Evolutionary conservation across 2,329 filamentous ascomycete genomes (phyloP).

Genomic region (Chaetomiaceae sp.): DNA sequence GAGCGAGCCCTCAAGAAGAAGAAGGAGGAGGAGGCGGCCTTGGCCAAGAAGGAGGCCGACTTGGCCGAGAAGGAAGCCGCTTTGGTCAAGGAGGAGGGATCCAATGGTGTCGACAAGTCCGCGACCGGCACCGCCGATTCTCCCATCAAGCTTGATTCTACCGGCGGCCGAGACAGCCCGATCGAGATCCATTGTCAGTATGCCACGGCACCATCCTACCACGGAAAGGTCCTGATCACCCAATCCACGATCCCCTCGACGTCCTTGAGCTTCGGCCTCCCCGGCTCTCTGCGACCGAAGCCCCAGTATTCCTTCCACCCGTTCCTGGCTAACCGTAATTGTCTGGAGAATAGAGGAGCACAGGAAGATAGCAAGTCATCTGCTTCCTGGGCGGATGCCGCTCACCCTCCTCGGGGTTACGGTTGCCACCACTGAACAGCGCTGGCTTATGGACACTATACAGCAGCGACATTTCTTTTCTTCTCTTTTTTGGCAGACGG

Average conservation of each 20-base stretch:
- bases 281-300: background rate
- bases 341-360: background rate
- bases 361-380: conserved; percentile 5
- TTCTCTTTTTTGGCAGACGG: conserved; percentile 5
- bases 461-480: no score
- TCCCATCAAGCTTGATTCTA: background rate
- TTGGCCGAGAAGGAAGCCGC: background rate
- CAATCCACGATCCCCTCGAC: background rate
- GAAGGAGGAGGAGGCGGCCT: background rate
- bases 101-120: background rate
- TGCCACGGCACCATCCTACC: background rate
- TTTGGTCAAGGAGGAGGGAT: background rate
- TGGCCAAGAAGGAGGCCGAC: background rate
- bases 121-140: background rate
- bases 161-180: background rate
- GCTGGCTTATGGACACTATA: background rate
- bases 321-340: conserved; percentile 13
- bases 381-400: background rate
- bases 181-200: conserved; percentile 12
- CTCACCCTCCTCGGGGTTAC: background rate
- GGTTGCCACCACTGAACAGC: background rate
- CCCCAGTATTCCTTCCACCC: background rate
- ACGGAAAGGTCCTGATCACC: background rate
- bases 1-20: background rate
- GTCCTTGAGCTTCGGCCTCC: background rate